Base-by-base conservation (phyloP, 495 filamentous ascomycete species). In the Cryomyces minteri region DNA sequence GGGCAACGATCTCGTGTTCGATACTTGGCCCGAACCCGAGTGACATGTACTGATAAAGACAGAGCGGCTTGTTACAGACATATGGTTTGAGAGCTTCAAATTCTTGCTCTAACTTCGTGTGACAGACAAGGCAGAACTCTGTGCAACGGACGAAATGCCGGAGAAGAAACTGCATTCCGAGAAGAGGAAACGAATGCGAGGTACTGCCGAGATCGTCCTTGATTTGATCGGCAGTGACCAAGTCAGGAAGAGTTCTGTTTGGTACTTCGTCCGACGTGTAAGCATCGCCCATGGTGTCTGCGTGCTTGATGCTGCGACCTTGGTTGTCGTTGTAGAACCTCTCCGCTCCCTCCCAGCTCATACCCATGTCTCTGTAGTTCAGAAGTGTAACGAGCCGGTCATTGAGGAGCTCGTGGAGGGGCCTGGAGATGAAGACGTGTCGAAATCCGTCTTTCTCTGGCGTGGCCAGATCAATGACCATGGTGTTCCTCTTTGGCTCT, bases 21-120 rank as follows among this genome's bases (percentile, higher is more conserved):
- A 94, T 73, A 54, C 75, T 83, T 2, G 84, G 79, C 0, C 88
- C 88, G 58, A 94, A 78, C 0, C 84, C 86, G 29, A 90, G 67
- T n/a, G 71, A 70, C 74, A 94, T 82, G 63, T 92, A 94, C 54
- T 96, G 88, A 51, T 85, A 90, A 2, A 94, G 64, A 55, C 88
- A 96, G 6, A 96, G 67, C 4, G 70, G 72, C 14, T 76, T 73
- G 30, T 73, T 76, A 67, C 88, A 96, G 14, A 94, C 85, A 53
- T 90, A 94, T 0, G 88, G 88, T 48, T 86, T 88, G 39, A 96
- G 64, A n/a, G 88, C 80, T 51, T 88, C 83, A 40, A 93, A 81
- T 5, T 74, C 71, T 5, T 69, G 70, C n/a, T 73, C 57, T 31
- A 84, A 68, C 54, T 72, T 81, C 53, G 72, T 72, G 58, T 93